Base-by-base conservation (phyloP, 2,329 filamentous ascomycete species). In the Triangularia verruculosa region DNA sequence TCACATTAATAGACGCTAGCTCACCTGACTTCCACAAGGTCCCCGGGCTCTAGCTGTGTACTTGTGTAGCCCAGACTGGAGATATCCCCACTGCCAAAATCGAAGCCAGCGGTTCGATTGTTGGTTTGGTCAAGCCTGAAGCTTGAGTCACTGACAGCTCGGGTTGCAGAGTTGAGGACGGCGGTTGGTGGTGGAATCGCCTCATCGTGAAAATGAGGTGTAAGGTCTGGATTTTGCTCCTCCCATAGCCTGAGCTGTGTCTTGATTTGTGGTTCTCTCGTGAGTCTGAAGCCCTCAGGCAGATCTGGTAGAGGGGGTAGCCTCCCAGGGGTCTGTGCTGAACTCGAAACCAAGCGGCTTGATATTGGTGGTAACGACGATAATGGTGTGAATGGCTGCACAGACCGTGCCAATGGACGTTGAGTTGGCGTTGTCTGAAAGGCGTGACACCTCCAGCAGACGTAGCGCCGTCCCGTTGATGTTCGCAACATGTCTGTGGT, bases 11-110 rank as follows among this genome's bases (percentile, higher is more conserved):
- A 43, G 60, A 8, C 15, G n/a, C 11, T 47, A 47, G 64, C 24
- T 30, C 72, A 58, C 78, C 72, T 76, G 64, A 84, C 68, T 68
- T 86, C 83, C 24, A 86, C 75, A 53, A 86, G 72, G 67, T 85
- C 83, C 51, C 83, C 83, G 2, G 80, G 69, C 58, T 69, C 67
- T 57, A 78, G 70, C 30, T 68, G 71, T 13, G 72, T 68, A 62
- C 70, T 74, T 65, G 68, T 69, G 2, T 72, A 72, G 22, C 77
- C 72, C 24, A 78, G 65, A 54, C 78, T 77, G 24, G 71, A 70
- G 24, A 78, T 64, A 59, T 78, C 76, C 54, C 77, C 74, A 17
- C 72, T 74, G 25, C 76, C 74, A 30, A 77, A 76, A 27, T 78
- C 63, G 1, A 73, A 71, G 22, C 73, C 67, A 22, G 72, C 67